Evolutionary conservation across 2,329 filamentous ascomycete genomes (phyloP).

Genomic region (Cladosporium halotolerans): DNA sequence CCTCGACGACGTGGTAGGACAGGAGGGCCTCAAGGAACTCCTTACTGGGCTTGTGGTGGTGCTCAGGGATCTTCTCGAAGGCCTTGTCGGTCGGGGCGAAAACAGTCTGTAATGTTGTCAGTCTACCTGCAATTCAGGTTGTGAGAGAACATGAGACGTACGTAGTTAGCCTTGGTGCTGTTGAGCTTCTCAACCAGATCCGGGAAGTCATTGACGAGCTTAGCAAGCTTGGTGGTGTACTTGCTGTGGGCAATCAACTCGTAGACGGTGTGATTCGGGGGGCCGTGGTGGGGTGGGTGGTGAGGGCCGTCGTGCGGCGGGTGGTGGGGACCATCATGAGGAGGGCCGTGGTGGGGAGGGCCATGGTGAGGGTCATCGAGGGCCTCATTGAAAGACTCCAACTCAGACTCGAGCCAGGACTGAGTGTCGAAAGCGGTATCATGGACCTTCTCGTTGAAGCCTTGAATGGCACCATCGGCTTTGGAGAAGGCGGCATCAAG

Average conservation of each 20-base stretch:
- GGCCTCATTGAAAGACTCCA: conserved; percentile 29
- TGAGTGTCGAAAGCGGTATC: conserved; percentile 41
- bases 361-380: conserved; percentile 28
- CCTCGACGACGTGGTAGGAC: conserved; percentile 67
- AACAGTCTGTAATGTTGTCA: conserved; percentile 47
- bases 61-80: conserved; percentile 59
- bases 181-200: conserved; percentile 69
- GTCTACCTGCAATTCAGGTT: not conserved
- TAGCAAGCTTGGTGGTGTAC: conserved; percentile 69
- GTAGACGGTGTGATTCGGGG: conserved; percentile 68
- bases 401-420: conserved; percentile 38
- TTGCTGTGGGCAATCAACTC: conserved; percentile 70
- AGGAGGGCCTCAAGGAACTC: conserved; percentile 64
- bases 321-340: conserved; percentile 14
- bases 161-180: conserved; percentile 62
- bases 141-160: not conserved
- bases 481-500: conserved; percentile 40
- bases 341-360: conserved; percentile 17
- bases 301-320: conserved; percentile 27
- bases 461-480: conserved; percentile 33
- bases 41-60: conserved; percentile 57
- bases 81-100: conserved; percentile 75
- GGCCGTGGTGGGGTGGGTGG: conserved; percentile 36
- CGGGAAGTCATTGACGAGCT: conserved; percentile 66
- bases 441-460: conserved; percentile 37